phyloP scores from a whole-genome alignment of 2,329 filamentous ascomycete genomes.

The Verticillium tricorpus region DNA sequence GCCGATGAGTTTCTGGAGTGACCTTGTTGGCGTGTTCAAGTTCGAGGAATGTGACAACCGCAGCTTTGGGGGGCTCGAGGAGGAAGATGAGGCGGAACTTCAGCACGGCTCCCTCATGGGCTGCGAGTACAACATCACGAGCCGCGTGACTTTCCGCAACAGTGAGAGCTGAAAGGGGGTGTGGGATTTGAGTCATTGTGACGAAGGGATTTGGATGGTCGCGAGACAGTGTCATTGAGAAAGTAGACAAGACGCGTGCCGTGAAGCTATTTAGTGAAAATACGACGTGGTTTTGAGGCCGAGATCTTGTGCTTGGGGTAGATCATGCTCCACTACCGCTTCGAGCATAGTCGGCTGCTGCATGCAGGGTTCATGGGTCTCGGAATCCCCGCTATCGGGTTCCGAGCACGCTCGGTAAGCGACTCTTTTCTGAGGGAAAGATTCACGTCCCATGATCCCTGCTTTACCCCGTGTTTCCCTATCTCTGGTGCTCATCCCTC shows the following conservation, averaged over 20 bases:
- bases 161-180: slow-evolving; percentile 26
- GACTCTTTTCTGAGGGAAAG: background rate
- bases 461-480: background rate
- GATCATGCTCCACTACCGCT: background rate
- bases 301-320: background rate
- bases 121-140: slow-evolving; percentile 24
- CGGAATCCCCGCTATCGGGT: background rate
- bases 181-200: slow-evolving; percentile 17
- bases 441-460: background rate
- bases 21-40: slow-evolving; percentile 29
- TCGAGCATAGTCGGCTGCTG: background rate
- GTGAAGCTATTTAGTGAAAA: background rate
- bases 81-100: slow-evolving; percentile 42
- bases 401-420: background rate
- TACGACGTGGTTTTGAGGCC: background rate
- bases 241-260: background rate
- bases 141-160: slow-evolving; percentile 26
- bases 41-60: slow-evolving; percentile 35
- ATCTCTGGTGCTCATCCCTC: background rate
- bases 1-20: slow-evolving; percentile 16
- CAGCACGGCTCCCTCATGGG: slow-evolving; percentile 21
- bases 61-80: slow-evolving; percentile 37
- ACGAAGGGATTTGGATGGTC: background rate
- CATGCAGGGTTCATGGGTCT: background rate
- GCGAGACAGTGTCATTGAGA: too few relatives aligned